Evolutionary conservation across 2,329 filamentous ascomycete genomes (phyloP).

Genomic region (Ceratocystiopsis brevicomis): DNA sequence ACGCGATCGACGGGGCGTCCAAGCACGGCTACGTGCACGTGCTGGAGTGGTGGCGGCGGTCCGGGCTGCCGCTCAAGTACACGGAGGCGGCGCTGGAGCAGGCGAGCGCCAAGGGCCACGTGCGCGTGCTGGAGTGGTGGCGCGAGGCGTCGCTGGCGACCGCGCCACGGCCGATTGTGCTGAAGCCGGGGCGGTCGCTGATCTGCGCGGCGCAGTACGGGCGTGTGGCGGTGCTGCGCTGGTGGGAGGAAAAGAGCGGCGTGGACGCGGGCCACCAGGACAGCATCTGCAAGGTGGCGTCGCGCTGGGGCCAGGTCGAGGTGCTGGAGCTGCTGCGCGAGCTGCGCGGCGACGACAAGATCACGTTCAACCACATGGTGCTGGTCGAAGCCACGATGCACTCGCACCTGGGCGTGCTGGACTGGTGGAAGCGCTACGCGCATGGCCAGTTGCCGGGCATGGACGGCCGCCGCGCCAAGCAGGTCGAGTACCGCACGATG

Average conservation of each 20-base stretch:
- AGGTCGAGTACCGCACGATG: constrained; percentile 84
- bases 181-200: constrained; percentile 72
- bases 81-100: constrained; percentile 77
- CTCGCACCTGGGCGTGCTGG: constrained; percentile 64
- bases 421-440: constrained; percentile 74
- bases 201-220: constrained; percentile 71
- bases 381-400: constrained; percentile 76
- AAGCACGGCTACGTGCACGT: constrained; percentile 70
- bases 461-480: constrained; percentile 38
- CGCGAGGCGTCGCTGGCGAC: constrained; percentile 37
- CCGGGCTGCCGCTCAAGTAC: constrained; percentile 61
- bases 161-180: constrained; percentile 19
- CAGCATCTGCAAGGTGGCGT: constrained; percentile 66
- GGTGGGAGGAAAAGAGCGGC: constrained; percentile 72
- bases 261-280: constrained; percentile 68
- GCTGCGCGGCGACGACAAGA: constrained; percentile 41
- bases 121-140: constrained; percentile 91
- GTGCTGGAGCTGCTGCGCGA: constrained; percentile 71
- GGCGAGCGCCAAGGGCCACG: constrained; percentile 64
- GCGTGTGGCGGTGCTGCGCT: constrained; percentile 56
- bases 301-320: constrained; percentile 64
- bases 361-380: constrained; percentile 18
- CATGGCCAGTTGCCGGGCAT: constrained; percentile 34
- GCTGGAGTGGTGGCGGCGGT: constrained; percentile 75
- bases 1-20: constrained; percentile 75